These are phyloP conservation scores for Eucalyptus cloeziana DNA, from an alignment of 345 rosid species.

Conservation along the genomic window DNA sequence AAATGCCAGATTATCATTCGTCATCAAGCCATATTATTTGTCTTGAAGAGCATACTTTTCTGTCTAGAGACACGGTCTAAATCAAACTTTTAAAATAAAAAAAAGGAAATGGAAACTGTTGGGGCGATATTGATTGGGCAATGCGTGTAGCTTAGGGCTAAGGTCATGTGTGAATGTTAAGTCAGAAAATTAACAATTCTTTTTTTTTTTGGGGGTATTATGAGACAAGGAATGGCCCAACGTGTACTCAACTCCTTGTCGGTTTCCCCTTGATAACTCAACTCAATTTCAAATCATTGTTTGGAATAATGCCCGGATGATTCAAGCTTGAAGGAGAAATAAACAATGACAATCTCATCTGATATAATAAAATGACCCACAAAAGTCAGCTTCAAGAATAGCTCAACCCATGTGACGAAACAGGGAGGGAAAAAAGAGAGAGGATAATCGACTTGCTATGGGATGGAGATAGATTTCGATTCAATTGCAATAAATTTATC, in stretches of 20 bases:
- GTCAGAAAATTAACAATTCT: not conserved
- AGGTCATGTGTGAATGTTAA: not conserved
- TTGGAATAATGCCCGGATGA: not conserved
- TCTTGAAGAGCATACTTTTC: not conserved
- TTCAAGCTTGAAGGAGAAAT: not conserved
- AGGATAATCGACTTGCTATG: not conserved
- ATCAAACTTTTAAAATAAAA: not conserved
- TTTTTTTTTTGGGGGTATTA: not conserved
- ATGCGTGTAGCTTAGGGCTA: not conserved
- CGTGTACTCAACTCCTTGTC: not conserved
- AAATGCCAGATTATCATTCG: not conserved
- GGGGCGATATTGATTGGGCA: not conserved
- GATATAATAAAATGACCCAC: not conserved
- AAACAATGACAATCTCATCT: not conserved
- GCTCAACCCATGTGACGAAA: not conserved
- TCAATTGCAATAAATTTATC: not conserved
- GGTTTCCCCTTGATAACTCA: not conserved
- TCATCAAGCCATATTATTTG: not conserved
- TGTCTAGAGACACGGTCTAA: not conserved
- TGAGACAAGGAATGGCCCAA: not conserved
- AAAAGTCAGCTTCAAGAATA: not conserved
- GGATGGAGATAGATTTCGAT: not conserved
- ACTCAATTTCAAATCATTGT: not conserved
- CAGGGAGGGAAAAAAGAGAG: not conserved
- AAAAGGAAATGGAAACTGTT: not conserved